Base-by-base conservation (phyloP, 2,329 filamentous ascomycete species). In the Curvularia sp. region DNA sequence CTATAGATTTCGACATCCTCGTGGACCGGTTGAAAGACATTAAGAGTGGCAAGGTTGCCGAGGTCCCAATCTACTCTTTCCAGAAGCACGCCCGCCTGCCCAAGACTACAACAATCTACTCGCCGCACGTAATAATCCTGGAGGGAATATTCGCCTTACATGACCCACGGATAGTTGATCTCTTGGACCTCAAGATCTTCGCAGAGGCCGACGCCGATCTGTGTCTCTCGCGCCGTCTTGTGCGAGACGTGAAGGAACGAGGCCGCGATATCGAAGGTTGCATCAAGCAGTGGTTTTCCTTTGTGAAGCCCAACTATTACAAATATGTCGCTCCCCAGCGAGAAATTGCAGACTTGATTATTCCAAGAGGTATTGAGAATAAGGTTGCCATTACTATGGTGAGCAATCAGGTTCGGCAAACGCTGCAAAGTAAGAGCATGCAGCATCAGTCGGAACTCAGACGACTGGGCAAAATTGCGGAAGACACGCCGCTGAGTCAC, bases 261-360 rank as follows among this genome's bases (percentile, higher is more conserved):
- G 94, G 91, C 3, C 86, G 95, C 73, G 94, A 97, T 71, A 90
- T 98, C 56, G 91, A 97, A 74, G 95, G 95, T 41, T 94, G 93
- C 71, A 93, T 99, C 76, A 98, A 98, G 78, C 95, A 99, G 77
- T 99, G 95, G 95, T 97, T 98, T 75, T 82, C 81, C 10, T 99
- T 91, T 74, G 95, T 99, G 43, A 99, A 99, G 78, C 95, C 95
- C 3, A 98, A 98, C 72, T 98, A 96, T 70, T 90, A 94, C 76
- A 92, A 90, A 83, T 98, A 87, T 73, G 95, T 99, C 56, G 90
- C 96, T 63, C 95, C 95, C 33, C 95, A 99, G 76, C 85, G 93
- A 55, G 90, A 93, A 67, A 88, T 94, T 48, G 93, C 93, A 85
- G 94, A 99, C 75, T 89, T 99, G 55, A 98, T 99, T 58, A 91